Evolutionary conservation across 306 rosid genomes (phyloP).

Genomic region (Vigna trinervia): DNA sequence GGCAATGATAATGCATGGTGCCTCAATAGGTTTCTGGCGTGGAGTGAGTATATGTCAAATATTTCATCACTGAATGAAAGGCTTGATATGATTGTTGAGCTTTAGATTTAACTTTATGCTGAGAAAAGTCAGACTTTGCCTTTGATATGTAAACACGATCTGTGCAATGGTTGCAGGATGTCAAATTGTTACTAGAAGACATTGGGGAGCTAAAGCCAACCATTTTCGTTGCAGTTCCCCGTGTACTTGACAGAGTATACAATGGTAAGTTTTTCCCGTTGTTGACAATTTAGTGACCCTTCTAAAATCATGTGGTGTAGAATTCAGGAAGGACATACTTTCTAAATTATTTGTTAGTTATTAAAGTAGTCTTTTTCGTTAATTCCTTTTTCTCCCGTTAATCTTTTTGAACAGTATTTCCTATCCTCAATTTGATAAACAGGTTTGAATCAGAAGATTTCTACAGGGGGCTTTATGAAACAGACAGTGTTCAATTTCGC

Average conservation of each 20-base stretch:
- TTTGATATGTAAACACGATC: slow-evolving; percentile 35
- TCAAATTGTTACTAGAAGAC: slow-evolving; percentile 78
- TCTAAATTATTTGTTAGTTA: slow-evolving; percentile 39
- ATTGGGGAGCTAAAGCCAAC: slow-evolving; percentile 84
- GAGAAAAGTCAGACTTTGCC: slow-evolving; percentile 21
- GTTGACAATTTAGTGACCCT: slow-evolving; percentile 8
- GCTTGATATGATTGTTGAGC: slow-evolving; percentile 41
- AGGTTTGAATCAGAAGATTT: slow-evolving; percentile 78
- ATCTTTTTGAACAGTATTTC: slow-evolving; percentile 1
- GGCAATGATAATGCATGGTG: slow-evolving; percentile 76
- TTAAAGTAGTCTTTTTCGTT: slow-evolving; percentile 29
- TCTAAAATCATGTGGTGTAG: neutral
- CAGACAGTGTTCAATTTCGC: slow-evolving; percentile 80
- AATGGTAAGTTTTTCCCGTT: slow-evolving; percentile 56
- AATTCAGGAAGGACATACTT: slow-evolving; percentile 26
- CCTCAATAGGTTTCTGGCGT: slow-evolving; percentile 93
- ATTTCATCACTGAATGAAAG: slow-evolving; percentile 24
- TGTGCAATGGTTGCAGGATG: slow-evolving; percentile 68
- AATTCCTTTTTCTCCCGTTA: neutral
- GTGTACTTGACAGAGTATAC: slow-evolving; percentile 89
- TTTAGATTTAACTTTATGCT: slow-evolving; percentile 7
- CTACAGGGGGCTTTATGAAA: slow-evolving; percentile 69
- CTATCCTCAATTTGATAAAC: slow-evolving; percentile 37
- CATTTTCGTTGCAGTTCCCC: slow-evolving; percentile 90
- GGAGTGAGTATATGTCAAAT: slow-evolving; percentile 69